phyloP scores from a whole-genome alignment of 768 basidiomycete genomes.

The Naganishia onofrii region DNA sequence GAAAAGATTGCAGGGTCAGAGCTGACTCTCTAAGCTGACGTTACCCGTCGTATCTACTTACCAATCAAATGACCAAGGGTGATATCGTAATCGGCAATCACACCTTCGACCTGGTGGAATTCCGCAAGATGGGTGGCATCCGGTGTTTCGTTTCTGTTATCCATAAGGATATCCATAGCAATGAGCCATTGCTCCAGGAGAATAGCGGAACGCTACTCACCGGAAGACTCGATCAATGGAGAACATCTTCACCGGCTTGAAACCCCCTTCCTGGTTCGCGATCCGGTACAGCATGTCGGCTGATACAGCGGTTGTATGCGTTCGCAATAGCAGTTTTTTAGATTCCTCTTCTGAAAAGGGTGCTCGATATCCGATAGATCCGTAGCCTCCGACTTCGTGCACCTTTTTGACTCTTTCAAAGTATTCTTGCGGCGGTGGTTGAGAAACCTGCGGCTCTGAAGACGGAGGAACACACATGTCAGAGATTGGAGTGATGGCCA shows the following conservation, averaged over 20 bases:
- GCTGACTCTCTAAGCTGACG: background rate
- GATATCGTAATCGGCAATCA: conserved; percentile 87
- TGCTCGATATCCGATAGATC: conserved; percentile 92
- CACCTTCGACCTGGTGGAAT: conserved; percentile 99
- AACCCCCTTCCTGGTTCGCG: conserved; percentile 73
- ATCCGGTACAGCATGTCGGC: conserved; percentile 91
- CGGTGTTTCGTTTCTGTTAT: conserved; percentile 81
- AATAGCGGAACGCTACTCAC: conserved; percentile 32
- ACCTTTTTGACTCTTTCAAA: conserved; percentile 78
- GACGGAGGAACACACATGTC: background rate
- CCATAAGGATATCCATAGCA: too few relatives aligned
- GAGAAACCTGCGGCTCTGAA: conserved; percentile 62
- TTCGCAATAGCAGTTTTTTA: conserved; percentile 83
- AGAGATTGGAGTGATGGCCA: background rate
- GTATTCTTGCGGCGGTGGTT: conserved; percentile 74
- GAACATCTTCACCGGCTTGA: conserved; percentile 89
- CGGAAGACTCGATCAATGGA: conserved; percentile 95
- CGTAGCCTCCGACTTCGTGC: conserved; percentile 78
- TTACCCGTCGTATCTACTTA: conserved; percentile 50
- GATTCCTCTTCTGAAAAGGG: conserved; percentile 94
- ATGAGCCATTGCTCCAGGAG: conserved; percentile 6
- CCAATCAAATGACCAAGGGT: conserved; percentile 95
- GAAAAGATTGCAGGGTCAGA: background rate
- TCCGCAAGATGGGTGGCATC: conserved; percentile 98
- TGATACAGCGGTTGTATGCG: conserved; percentile 94